Percentiles rank a stretch among this genome's conserved stretches.
Conservation (phyloP, 768 basidiomycete genomes). For the Pleurotus ostreatus region DNA sequence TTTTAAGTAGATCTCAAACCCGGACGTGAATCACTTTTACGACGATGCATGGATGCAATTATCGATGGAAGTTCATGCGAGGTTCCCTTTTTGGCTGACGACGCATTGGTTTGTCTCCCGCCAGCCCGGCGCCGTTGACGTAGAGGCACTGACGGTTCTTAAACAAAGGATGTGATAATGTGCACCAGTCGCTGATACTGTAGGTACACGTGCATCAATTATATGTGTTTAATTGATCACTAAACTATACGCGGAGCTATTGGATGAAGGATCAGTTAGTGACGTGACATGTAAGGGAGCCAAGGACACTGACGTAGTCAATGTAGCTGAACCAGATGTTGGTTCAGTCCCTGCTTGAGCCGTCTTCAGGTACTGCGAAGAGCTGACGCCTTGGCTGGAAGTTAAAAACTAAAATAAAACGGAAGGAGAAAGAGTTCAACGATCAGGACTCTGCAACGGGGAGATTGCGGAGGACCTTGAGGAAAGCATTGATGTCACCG, state of each 20-base stretch:
- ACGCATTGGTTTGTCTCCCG: too few species aligned
- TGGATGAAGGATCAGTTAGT: neutral
- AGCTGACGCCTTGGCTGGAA: conserved; percentile 35
- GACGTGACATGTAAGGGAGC: neutral
- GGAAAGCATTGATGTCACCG: conserved; percentile 50
- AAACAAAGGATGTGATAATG: too few species aligned
- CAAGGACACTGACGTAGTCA: conserved; percentile 43
- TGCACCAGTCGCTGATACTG: too few species aligned
- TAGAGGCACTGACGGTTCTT: too few species aligned
- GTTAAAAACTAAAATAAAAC: conserved; percentile 42
- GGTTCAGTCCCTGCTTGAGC: conserved; percentile 64
- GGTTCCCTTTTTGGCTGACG: too few species aligned
- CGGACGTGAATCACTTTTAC: too few species aligned
- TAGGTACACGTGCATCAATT: too few species aligned
- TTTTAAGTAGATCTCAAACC: too few species aligned
- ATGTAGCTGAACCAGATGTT: conserved; percentile 49
- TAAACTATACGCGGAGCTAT: conserved; percentile 42
- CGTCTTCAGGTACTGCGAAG: conserved; percentile 53
- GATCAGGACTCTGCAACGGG: neutral
- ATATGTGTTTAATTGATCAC: conserved; percentile 32
- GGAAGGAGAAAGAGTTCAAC: neutral
- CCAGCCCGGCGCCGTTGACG: too few species aligned
- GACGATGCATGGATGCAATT: too few species aligned
- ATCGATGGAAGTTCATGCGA: too few species aligned
- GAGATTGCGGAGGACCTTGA: conserved; percentile 29